These are phyloP conservation scores for Leucosporidium scottii DNA, from an alignment of 768 basidiomycete species.

Conservation along the genomic window DNA sequence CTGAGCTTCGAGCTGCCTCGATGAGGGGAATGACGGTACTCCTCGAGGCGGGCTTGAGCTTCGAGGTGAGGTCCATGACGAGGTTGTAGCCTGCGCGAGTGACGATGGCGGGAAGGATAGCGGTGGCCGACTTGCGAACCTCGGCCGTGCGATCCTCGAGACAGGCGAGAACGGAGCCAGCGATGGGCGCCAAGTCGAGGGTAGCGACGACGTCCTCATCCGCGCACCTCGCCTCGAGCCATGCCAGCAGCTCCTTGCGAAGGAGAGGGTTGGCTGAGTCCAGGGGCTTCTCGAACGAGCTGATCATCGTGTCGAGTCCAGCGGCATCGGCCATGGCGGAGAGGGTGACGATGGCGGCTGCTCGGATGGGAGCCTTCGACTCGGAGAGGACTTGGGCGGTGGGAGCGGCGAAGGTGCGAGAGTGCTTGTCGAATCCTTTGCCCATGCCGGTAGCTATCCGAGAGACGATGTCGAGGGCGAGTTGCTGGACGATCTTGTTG, in stretches of 20 bases:
- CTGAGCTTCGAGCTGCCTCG: constrained; percentile 57
- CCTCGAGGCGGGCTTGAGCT: constrained; percentile 85
- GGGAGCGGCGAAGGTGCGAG: constrained; percentile 65
- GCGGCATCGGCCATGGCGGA: constrained; percentile 76
- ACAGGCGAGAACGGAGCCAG: constrained; percentile 58
- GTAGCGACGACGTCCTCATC: constrained; percentile 48
- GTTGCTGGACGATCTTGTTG: constrained; percentile 84
- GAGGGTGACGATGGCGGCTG: constrained; percentile 68
- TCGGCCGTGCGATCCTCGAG: constrained; percentile 88
- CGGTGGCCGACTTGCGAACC: constrained; percentile 83
- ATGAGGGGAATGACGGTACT: constrained; percentile 77
- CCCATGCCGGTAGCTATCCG: constrained; percentile 92
- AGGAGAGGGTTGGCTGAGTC: constrained; percentile 78
- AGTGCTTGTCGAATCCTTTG: constrained; percentile 85
- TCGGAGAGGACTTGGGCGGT: constrained; percentile 81
- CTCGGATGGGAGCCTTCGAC: constrained; percentile 79
- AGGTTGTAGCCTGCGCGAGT: constrained; percentile 68
- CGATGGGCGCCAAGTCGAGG: constrained; percentile 66
- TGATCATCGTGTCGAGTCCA: constrained; percentile 71
- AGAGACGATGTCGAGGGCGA: constrained; percentile 82
- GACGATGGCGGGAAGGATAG: constrained; percentile 69
- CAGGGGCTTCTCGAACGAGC: constrained; percentile 67
- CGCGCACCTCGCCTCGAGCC: constrained; percentile 55
- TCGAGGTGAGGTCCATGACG: constrained; percentile 75
- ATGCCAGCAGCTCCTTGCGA: constrained; percentile 66